A percentile compares a stretch with the other conserved stretches of the same genome.
These are phyloP conservation scores for Cladophialophora bantiana DNA, from an alignment of 2,329 filamentous ascomycete genomes.

Conservation along the genomic window DNA sequence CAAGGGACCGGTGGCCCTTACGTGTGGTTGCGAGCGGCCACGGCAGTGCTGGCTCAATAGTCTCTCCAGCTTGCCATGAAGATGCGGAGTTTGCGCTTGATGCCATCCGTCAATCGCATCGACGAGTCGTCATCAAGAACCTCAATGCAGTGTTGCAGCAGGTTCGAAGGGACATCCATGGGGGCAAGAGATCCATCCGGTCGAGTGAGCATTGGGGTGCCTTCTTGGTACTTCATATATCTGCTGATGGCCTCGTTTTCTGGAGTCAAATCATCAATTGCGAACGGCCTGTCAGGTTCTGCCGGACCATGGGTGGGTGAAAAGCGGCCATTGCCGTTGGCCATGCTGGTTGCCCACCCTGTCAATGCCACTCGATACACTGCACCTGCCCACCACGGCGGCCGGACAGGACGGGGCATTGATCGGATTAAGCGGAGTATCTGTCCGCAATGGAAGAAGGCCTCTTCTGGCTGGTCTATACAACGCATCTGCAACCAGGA, in stretches of 20 bases:
- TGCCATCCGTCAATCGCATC: conserved; percentile 62
- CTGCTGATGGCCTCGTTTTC: conserved; percentile 60
- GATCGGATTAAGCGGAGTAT: conserved; percentile 66
- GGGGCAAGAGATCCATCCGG: conserved; percentile 56
- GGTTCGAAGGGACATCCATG: conserved; percentile 57
- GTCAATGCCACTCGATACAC: conserved; percentile 71
- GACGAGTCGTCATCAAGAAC: conserved; percentile 61
- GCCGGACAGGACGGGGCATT: conserved; percentile 67
- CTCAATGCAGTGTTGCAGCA: conserved; percentile 61
- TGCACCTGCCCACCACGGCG: conserved; percentile 74
- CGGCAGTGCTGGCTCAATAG: conserved; percentile 21
- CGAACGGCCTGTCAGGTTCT: conserved; percentile 52
- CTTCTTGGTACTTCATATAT: conserved; percentile 62
- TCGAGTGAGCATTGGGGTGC: conserved; percentile 60
- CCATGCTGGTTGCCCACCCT: conserved; percentile 68
- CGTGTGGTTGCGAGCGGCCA: neutral
- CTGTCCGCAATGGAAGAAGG: conserved; percentile 72
- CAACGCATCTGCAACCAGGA: conserved; percentile 66
- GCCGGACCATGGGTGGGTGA: conserved; percentile 42
- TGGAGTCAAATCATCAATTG: conserved; percentile 58
- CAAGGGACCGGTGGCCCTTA: neutral
- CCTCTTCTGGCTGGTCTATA: conserved; percentile 68
- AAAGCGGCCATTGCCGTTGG: conserved; percentile 50
- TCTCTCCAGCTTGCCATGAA: conserved; percentile 45
- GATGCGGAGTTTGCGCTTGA: conserved; percentile 60